Evolutionary conservation across 2,329 filamentous ascomycete species (phyloP).

Genomic region (Stemphylium beticola): DNA sequence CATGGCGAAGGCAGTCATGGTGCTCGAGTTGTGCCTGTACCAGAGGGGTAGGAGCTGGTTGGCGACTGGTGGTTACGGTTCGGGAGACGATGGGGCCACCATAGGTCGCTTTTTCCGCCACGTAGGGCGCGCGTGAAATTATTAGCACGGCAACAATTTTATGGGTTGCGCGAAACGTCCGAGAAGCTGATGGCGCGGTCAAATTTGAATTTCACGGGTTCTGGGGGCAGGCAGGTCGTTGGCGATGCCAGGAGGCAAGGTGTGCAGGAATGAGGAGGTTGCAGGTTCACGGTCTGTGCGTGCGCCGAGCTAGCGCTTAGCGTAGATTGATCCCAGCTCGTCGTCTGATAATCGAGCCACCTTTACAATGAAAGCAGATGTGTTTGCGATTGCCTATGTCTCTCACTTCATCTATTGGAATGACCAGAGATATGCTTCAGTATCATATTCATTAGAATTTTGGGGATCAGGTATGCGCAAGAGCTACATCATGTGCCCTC

Average conservation of each 20-base stretch:
- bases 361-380: not conserved
- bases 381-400: not conserved
- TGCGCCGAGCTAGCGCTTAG: constrained; percentile 12
- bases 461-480: constrained; percentile 1
- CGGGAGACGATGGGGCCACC: constrained; percentile 33
- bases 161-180: constrained; percentile 27
- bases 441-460: not conserved
- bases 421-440: too few species aligned
- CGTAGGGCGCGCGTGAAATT: constrained; percentile 23
- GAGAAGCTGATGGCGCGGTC: constrained; percentile 3
- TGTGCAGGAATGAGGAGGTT: constrained; percentile 22
- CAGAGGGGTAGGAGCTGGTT: constrained; percentile 25
- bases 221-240: constrained; percentile 21
- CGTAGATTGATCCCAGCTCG: constrained; percentile 19
- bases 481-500: constrained; percentile 11
- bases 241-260: constrained; percentile 35
- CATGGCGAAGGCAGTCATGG: constrained; percentile 26
- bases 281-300: constrained; percentile 18
- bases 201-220: constrained; percentile 7
- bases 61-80: constrained; percentile 32
- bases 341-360: constrained; percentile 29
- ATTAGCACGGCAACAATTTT: constrained; percentile 32
- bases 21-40: constrained; percentile 19
- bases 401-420: not conserved
- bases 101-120: constrained; percentile 38